phyloP scores from a whole-genome alignment of 768 basidiomycete species.

The Artomyces pyxidatus region DNA sequence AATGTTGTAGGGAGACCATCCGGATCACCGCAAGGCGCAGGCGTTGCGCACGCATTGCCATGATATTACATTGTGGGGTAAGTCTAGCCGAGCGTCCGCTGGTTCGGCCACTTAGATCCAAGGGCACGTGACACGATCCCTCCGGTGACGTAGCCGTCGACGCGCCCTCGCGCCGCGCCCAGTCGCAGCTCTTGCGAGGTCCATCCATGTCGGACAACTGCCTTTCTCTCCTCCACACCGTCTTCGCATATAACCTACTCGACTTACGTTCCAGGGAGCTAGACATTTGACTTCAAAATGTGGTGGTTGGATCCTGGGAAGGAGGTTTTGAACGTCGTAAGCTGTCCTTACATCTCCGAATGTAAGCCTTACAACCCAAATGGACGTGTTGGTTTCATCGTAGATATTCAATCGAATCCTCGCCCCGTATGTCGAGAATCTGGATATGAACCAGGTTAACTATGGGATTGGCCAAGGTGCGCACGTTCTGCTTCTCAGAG shows the following conservation, averaged over 20 bases:
- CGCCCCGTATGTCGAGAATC: conserved; percentile 91
- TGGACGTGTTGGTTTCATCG: too few species aligned
- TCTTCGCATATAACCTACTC: neutral
- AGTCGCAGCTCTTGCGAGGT: neutral
- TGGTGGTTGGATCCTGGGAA: conserved; percentile 88
- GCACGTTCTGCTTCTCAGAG: conserved; percentile 3
- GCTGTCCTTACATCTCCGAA: conserved; percentile 19
- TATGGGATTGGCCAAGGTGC: conserved; percentile 85
- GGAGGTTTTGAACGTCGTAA: conserved; percentile 72
- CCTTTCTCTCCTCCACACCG: neutral
- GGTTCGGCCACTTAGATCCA: too few species aligned
- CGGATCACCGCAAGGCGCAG: too few species aligned
- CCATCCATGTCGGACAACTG: neutral
- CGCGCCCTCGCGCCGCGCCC: neutral
- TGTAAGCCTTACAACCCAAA: neutral
- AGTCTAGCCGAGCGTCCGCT: neutral
- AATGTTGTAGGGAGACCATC: too few species aligned
- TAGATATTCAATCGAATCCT: conserved; percentile 86
- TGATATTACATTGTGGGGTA: neutral
- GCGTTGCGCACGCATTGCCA: neutral
- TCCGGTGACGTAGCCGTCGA: neutral
- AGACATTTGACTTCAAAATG: conserved; percentile 35
- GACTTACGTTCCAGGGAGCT: neutral
- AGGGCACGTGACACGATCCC: too few species aligned
- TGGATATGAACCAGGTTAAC: conserved; percentile 92